These are phyloP conservation scores for Camellia japonica DNA, from an alignment of 148 eudicot genomes.

Conservation along the genomic window DNA sequence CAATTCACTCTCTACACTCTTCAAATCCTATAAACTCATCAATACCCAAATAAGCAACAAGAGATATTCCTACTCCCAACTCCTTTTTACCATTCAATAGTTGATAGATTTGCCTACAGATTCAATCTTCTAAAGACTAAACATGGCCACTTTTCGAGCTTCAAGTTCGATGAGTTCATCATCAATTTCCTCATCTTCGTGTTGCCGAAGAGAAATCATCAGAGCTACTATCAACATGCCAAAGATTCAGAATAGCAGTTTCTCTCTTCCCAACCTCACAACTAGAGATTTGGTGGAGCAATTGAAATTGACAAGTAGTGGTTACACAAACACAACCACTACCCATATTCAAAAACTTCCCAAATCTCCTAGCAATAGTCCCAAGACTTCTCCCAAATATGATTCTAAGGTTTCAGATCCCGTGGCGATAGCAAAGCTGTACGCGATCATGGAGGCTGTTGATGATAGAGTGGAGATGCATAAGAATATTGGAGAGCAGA, in stretches of 20 bases:
- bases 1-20: background rate
- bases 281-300: conserved; percentile 6
- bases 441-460: conserved; percentile 45
- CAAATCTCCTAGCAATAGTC: background rate
- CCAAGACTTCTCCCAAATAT: background rate
- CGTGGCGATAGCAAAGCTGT: conserved; percentile 29
- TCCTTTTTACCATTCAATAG: no score
- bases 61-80: background rate
- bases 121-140: no score
- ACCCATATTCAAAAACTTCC: background rate
- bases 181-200: conserved; percentile 2
- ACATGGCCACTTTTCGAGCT: conserved; percentile 26
- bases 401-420: conserved; percentile 15
- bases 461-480: conserved; percentile 72
- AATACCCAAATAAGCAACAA: background rate
- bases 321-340: background rate
- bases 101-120: no score
- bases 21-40: background rate
- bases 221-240: conserved; percentile 19
- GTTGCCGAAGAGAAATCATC: background rate
- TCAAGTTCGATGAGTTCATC: conserved; percentile 14
- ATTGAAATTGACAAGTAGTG: background rate
- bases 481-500: conserved; percentile 49
- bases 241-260: background rate
- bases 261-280: conserved; percentile 14